These are phyloP conservation scores for Leavenworthia alabamica DNA, from an alignment of 345 rosid species.

Conservation along the genomic window DNA sequence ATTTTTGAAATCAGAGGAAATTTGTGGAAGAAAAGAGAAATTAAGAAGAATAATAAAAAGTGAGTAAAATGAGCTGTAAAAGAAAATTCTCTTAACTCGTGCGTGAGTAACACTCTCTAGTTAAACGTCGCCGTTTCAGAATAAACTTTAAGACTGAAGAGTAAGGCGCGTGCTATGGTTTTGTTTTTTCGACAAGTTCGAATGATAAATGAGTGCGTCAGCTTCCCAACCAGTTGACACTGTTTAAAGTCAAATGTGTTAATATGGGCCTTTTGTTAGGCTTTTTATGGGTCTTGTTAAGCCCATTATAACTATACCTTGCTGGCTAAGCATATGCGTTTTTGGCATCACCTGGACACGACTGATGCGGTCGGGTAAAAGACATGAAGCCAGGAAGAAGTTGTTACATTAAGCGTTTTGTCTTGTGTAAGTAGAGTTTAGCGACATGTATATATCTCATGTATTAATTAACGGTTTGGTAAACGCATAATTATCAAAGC, in stretches of 20 bases:
- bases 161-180: conserved; percentile 13
- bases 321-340: conserved; percentile 33
- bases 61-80: conserved; percentile 31
- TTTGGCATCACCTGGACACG: conserved; percentile 32
- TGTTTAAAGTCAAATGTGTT: conserved; percentile 7
- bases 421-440: too few relatives aligned
- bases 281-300: not conserved
- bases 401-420: too few relatives aligned
- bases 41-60: conserved; percentile 7
- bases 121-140: too few relatives aligned
- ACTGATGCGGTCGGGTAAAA: conserved; percentile 22
- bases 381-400: conserved; percentile 13
- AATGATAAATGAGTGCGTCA: conserved; percentile 19
- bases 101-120: not conserved
- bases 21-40: conserved; percentile 11
- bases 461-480: too few relatives aligned
- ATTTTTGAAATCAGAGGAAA: conserved; percentile 22
- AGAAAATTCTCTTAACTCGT: conserved; percentile 4
- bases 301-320: conserved; percentile 7
- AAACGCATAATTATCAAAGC: too few relatives aligned
- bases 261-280: conserved; percentile 10
- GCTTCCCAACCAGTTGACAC: conserved; percentile 16
- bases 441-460: too few relatives aligned
- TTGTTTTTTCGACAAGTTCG: conserved; percentile 9
- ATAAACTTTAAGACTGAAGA: too few relatives aligned